Conservation (phyloP, 768 basidiomycete species). For the button mushroom (Agaricus bisporus) region DNA sequence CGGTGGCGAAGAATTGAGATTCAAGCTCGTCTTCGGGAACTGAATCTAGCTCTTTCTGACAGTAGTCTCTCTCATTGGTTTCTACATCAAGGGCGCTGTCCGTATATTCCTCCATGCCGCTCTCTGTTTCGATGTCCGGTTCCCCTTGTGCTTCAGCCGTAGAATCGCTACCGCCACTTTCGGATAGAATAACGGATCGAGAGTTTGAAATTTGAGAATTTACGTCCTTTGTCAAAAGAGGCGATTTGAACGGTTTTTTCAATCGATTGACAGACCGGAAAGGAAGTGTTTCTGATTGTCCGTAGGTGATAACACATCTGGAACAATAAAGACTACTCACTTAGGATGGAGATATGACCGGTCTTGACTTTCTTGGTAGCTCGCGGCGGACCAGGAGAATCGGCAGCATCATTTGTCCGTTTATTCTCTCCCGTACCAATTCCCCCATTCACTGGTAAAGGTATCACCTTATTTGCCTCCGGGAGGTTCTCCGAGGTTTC, state of each 20-base stretch:
- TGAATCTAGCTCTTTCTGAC: not conserved
- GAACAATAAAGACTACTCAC: conserved; percentile 15
- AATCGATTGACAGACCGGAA: conserved; percentile 33
- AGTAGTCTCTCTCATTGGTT: not conserved
- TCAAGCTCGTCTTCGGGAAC: not conserved
- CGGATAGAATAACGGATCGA: not conserved
- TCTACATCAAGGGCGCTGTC: not conserved
- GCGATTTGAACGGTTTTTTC: conserved; percentile 46
- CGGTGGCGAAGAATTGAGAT: not conserved
- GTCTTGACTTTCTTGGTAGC: conserved; percentile 28
- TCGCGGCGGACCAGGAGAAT: conserved; percentile 5
- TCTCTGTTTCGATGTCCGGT: not conserved
- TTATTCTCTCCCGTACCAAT: not conserved
- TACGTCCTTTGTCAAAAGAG: conserved; percentile 17
- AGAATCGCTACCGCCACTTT: not conserved
- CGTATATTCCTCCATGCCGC: not conserved
- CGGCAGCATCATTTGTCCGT: conserved; percentile 8
- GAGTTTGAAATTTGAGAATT: not conserved
- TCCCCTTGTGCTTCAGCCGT: not conserved
- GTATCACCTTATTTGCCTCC: not conserved
- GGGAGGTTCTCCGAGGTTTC: not conserved
- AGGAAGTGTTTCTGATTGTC: conserved; percentile 35
- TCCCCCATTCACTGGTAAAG: not conserved
- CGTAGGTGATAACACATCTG: not conserved
- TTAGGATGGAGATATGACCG: conserved; percentile 23